Base-by-base conservation (phyloP, 140 eudicot species). In the Flaveria floridana region DNA sequence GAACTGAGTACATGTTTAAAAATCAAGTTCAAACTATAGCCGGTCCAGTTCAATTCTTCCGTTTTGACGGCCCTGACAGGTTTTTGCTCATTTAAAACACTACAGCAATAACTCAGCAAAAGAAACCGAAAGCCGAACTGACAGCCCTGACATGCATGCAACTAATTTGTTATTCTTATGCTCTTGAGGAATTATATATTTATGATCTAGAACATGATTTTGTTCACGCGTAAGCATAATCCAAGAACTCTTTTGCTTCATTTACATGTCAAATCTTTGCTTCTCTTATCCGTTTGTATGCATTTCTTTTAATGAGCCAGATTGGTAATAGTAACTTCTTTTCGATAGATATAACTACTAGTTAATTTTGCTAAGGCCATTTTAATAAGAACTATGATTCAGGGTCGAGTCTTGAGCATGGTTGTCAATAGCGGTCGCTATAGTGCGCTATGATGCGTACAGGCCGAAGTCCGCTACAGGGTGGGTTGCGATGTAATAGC, bases 361-460 rank as follows among this genome's bases (percentile, higher is more conserved):
- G 23, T 65, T 46, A 7, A 28, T 19, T 51, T 21, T 70, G 15
- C 15, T 28, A 71, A 34, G 57, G 68, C 21, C 15, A 21, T 34
- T 37, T 19, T 57, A n/a, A 23, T 74, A 18, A 51, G 30, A 34
- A 6, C 30, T 70, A 39, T 69, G 72, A 56, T 70, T 56, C 34
- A 70, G 63, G 58, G 72, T 63, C 42, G 51, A 30, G 15, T 70
- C 20, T 15, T 21, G 23, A 21, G 23, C 28, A 25, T 25, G 28
- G 28, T 25, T 25, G 28, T 25, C 28, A 25, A 25, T 25, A 25
- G 28, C 28, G 28, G 28, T 2, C 28, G 28, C 28, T 25, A 25
- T 25, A 2, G 28, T 2, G 28, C 2, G 28, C 28, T 25, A 25
- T 25, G 28, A 25, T 2, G 28, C 28, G 28, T 25, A 25, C 28